Base-by-base conservation (phyloP, 192 early-diverging fungal genomes). In the Phlyctochytrium bullatum region DNA sequence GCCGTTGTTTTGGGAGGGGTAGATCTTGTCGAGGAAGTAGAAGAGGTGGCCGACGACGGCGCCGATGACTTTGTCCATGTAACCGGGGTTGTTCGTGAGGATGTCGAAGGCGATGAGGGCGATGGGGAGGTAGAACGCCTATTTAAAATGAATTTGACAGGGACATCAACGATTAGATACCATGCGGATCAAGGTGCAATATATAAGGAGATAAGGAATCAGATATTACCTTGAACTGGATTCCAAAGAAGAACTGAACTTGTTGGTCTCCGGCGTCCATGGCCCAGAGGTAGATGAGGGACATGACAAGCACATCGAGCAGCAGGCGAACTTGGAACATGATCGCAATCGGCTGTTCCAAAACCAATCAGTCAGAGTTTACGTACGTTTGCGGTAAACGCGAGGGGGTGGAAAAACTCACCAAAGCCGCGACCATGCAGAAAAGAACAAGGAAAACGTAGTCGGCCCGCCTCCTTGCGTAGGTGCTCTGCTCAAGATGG, bases 241-340 rank as follows among this genome's bases (percentile, higher is more conserved):
- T 61, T 3, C 91, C 92, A 71, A 92, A 87, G 65, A 90, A 76
- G 71, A 94, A 92, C 3, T 68, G 78, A 2, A 94, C 89, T 2
- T 62, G 73, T 60, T 64, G 59, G 25, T 83, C 78, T 25, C 79
- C 71, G 59, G 85, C 76, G 67, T 86, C 72, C 76, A 83, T 74
- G n/a, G 88, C 77, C 92, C 92, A 94, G 47, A 92, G 72, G 50
- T 91, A 92, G n/a, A 85, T 65, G 31, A 92, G 62, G 2, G 86
- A 69, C 73, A 92, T 67, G 54, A 86, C 52, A 20, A 94, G 68
- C 2, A 76, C 78, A 17, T 84, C 76, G 54, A 71, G 72, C 16
- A 90, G 65, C 2, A 79, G 20, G 40, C 10, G 40, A 6, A 47
- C 6, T 47, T 6, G 20, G 20, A 47, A 47, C 6, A 20, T 20